A percentile compares a stretch with the other conserved stretches of the same genome.
phyloP scores from a whole-genome alignment of 1,284 basidiomycete species.

The Inonotus obliquus region DNA sequence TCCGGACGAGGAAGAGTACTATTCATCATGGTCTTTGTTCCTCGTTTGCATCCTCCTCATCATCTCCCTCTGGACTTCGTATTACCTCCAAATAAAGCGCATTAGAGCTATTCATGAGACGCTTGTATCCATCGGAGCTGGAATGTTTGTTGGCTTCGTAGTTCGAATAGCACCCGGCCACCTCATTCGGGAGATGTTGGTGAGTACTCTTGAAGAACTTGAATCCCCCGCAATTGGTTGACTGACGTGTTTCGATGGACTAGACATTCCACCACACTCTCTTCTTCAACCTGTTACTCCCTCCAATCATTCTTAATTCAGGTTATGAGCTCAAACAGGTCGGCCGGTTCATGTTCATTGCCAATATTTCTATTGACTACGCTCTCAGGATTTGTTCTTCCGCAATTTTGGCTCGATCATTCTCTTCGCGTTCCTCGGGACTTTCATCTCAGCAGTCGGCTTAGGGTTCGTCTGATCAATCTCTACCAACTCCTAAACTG shows the following conservation, averaged over 20 bases:
- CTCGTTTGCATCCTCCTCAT: conserved; percentile 94
- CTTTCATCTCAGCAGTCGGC: conserved; percentile 94
- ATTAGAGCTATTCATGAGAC: conserved; percentile 98
- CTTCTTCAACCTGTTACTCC: conserved; percentile 96
- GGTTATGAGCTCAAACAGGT: conserved; percentile 97
- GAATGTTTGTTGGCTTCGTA: conserved; percentile 93
- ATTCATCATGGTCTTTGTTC: conserved; percentile 91
- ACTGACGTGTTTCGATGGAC: background rate
- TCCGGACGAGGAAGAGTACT: conserved; percentile 80
- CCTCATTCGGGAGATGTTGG: conserved; percentile 96
- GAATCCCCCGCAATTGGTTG: background rate
- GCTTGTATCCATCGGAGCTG: conserved; percentile 91
- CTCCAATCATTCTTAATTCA: conserved; percentile 97
- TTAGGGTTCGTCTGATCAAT: conserved; percentile 68
- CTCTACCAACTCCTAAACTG: conserved; percentile 1
- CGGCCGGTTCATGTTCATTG: conserved; percentile 20
- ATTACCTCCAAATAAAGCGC: conserved; percentile 95
- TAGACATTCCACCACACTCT: conserved; percentile 96
- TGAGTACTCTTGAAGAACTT: conserved; percentile 37
- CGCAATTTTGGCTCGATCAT: conserved; percentile 96
- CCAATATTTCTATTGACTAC: background rate
- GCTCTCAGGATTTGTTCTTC: conserved; percentile 90
- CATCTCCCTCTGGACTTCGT: conserved; percentile 92
- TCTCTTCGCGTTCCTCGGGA: conserved; percentile 94
- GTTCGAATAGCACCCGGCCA: conserved; percentile 89